Conservation (phyloP, 805 yeast genomes). For the Wickerhamomyces bovis region DNA sequence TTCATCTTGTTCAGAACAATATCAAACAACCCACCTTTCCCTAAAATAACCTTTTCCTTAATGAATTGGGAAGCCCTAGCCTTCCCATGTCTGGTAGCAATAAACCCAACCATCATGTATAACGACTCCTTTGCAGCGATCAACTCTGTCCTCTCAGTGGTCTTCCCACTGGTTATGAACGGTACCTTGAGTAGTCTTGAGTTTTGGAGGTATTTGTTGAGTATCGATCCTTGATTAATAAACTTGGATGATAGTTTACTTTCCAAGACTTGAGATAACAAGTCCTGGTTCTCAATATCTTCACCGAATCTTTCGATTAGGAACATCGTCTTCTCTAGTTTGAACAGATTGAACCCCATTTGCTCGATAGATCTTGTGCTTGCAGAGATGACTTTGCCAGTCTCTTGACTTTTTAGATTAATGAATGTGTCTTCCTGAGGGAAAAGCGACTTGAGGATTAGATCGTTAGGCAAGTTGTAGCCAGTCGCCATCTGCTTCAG, state of each 20-base stretch:
- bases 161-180: not conserved
- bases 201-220: constrained; percentile 1
- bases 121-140: constrained; percentile 9
- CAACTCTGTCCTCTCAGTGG: not conserved
- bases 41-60: constrained; percentile 12
- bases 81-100: constrained; percentile 16
- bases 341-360: constrained; percentile 7
- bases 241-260: constrained; percentile 2
- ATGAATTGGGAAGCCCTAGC: constrained; percentile 16
- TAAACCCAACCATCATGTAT: constrained; percentile 22
- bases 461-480: constrained; percentile 11
- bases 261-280: not conserved
- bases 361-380: constrained; percentile 4
- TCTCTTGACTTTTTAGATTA: not conserved
- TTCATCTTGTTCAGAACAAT: constrained; percentile 9
- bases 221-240: not conserved
- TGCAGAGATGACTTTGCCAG: not conserved
- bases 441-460: constrained; percentile 6
- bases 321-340: constrained; percentile 8
- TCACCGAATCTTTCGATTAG: constrained; percentile 4
- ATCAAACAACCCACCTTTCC: constrained; percentile 16
- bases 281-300: not conserved
- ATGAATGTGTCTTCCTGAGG: constrained; percentile 6
- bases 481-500: constrained; percentile 1
- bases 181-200: not conserved